Percentiles rank a stretch among this genome's conserved stretches.
phyloP scores from a whole-genome alignment of 495 filamentous ascomycete species.

The Neurospora sublineolata region DNA sequence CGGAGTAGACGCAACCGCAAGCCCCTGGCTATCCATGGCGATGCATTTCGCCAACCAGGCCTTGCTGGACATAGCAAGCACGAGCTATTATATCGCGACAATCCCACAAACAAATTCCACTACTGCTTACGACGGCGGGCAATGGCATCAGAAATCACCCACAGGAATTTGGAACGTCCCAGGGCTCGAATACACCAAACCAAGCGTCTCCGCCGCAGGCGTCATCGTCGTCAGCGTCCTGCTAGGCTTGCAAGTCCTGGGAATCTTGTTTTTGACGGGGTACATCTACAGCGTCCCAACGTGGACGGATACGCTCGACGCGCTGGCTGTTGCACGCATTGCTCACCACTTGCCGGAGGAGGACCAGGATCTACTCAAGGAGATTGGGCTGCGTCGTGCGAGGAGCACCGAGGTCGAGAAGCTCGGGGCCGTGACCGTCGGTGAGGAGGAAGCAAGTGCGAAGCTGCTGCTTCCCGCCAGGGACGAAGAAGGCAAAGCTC shows the following conservation, averaged over 20 bases:
- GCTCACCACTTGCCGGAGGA: neutral
- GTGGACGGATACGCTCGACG: slow-evolving; percentile 3
- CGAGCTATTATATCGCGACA: neutral
- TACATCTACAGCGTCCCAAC: slow-evolving; percentile 5
- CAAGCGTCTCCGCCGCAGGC: neutral
- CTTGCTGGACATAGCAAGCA: neutral
- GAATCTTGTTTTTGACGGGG: neutral
- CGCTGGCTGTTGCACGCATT: slow-evolving; percentile 2
- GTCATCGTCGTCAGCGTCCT: neutral
- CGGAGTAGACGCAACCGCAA: neutral
- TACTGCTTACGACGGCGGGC: neutral
- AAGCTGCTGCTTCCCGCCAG: neutral
- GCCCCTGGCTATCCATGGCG: neutral
- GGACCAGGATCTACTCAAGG: neutral
- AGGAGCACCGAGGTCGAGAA: neutral
- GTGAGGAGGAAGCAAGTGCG: neutral
- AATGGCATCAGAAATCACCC: neutral
- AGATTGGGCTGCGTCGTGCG: neutral
- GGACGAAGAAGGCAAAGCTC: neutral
- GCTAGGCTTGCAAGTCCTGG: neutral
- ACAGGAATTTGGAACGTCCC: neutral
- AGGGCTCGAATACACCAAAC: neutral
- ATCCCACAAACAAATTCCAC: neutral
- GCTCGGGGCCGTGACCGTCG: neutral
- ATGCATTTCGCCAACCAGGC: slow-evolving; percentile 1